Percentiles rank a stretch among this genome's conserved stretches.
Evolutionary conservation across 2,329 filamentous ascomycete genomes (phyloP).

Genomic region (Penicillium sp.): DNA sequence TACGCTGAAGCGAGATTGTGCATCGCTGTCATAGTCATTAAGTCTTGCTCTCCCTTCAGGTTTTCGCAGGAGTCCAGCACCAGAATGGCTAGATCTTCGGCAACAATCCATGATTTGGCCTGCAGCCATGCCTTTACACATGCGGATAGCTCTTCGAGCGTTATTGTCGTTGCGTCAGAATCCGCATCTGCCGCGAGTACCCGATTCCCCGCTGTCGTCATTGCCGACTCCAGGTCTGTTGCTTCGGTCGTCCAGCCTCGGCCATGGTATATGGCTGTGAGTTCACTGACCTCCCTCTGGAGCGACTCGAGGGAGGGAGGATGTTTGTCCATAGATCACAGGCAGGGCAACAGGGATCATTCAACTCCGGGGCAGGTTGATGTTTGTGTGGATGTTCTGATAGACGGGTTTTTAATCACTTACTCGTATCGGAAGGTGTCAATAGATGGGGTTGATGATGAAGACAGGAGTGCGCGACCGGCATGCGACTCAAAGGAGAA

Average conservation of each 20-base stretch:
- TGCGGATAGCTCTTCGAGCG: conserved; percentile 2
- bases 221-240: neutral
- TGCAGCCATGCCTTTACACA: conserved; percentile 7
- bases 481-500: neutral
- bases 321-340: conserved; percentile 5
- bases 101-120: conserved; percentile 8
- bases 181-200: neutral
- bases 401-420: neutral
- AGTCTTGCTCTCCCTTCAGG: conserved; percentile 10
- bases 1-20: conserved; percentile 15
- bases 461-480: neutral
- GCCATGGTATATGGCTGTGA: conserved; percentile 1
- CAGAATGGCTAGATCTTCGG: conserved; percentile 8
- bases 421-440: neutral
- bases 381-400: neutral
- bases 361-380: neutral
- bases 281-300: conserved; percentile 1
- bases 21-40: conserved; percentile 17
- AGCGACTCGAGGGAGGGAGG: conserved; percentile 3
- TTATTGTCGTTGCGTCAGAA: neutral
- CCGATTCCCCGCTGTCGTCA: neutral
- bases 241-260: conserved; percentile 1
- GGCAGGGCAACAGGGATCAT: neutral
- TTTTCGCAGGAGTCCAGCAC: conserved; percentile 1
- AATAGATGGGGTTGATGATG: neutral